Base-by-base conservation (phyloP, 306 rosid genomes). In the Malus sylvestris region DNA sequence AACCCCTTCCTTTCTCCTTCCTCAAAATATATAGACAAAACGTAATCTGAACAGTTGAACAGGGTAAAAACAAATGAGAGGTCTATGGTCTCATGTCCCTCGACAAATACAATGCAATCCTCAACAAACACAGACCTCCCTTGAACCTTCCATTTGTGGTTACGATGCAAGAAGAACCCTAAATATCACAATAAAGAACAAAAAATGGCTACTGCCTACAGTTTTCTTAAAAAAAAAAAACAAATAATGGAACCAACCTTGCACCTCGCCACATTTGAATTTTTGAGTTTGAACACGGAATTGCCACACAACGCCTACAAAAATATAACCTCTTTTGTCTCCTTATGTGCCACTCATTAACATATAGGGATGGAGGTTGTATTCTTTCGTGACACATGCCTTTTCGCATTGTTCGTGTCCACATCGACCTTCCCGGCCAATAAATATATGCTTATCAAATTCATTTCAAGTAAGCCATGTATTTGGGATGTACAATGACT, bases 371-470 rank as follows among this genome's bases (percentile, higher is more conserved):
- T 57, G 23, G 73, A 16, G 67, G 10, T 15, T 53, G 60, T 60
- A 19, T 63, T 46, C 23, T 25, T 27, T 13, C 33, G 62, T 59
- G 76, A 69, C 63, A 49, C 60, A 45, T 69, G 33, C 51, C 75
- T 69, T 69, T 44, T 52, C 2, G n/a, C 22, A 15, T 76, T 9
- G 51, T 16, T 38, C 12, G n/a, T 44, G 80, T 29, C 69, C 68
- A 40, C 68, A 57, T 60, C 69, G 4, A 32, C 70, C 51, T 29
- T 30, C 51, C 75, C 81, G 76, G 63, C 81, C 70, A 70, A 70
- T 69, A 59, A 70, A 77, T 77, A 64, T 23, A n/a, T 32, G 3
- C 23, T 8, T 19, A 10, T 63, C 40, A 18, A 18, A 6, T 32
- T 44, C 64, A 5, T 33, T 61, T 66, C 33, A 42, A 51, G 79